phyloP scores from a whole-genome alignment of 345 rosid genomes.

The Brassica carinata region DNA sequence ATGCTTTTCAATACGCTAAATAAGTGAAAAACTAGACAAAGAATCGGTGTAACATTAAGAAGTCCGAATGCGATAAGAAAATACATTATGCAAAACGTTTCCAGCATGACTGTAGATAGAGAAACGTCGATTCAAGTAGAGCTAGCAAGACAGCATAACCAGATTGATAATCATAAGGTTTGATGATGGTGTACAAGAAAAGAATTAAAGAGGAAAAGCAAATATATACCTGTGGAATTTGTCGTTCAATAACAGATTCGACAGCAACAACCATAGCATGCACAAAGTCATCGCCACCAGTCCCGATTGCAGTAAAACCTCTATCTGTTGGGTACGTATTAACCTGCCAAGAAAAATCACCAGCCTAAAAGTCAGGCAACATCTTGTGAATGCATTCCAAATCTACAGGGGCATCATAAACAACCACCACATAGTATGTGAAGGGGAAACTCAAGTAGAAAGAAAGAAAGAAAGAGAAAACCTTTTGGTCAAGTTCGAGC shows the following conservation, averaged over 20 bases:
- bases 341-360: conserved; percentile 53
- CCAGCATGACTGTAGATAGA: neutral
- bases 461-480: no score
- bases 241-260: conserved; percentile 85
- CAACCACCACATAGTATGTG: no score
- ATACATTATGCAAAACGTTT: no score
- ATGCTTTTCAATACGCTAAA: no score
- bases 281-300: conserved; percentile 97
- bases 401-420: no score
- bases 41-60: no score
- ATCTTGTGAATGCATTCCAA: no score
- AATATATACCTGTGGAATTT: conserved; percentile 72
- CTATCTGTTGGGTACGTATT: conserved; percentile 92
- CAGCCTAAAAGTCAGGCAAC: conserved; percentile 23
- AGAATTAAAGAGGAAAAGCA: no score
- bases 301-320: conserved; percentile 96
- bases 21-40: conserved; percentile 4
- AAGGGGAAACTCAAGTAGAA: no score
- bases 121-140: neutral
- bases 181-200: no score
- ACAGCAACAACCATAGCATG: conserved; percentile 97
- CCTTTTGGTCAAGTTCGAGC: conserved; percentile 96
- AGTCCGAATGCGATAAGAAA: no score
- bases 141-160: neutral
- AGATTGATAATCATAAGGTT: neutral